These are phyloP conservation scores for Aspergillus olivimuriae DNA, from an alignment of 495 filamentous ascomycete genomes.

Conservation along the genomic window DNA sequence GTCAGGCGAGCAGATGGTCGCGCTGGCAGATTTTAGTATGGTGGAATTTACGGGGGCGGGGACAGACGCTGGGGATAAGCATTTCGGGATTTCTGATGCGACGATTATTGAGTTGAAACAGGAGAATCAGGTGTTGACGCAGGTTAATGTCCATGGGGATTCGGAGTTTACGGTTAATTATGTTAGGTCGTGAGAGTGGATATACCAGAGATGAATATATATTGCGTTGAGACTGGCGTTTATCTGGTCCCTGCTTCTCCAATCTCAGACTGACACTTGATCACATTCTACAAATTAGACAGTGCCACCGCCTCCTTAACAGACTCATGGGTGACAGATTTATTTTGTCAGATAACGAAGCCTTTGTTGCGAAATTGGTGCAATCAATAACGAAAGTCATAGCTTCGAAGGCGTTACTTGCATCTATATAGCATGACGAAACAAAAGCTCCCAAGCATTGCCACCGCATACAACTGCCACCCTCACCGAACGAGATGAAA, in stretches of 20 bases:
- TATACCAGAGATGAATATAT: background rate
- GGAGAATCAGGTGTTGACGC: slow-evolving; percentile 40
- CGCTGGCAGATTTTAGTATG: slow-evolving; percentile 47
- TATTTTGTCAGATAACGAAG: too few relatives aligned
- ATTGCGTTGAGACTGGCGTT: background rate
- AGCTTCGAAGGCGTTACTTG: too few relatives aligned
- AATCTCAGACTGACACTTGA: too few relatives aligned
- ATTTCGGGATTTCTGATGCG: slow-evolving; percentile 33
- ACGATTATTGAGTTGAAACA: slow-evolving; percentile 48
- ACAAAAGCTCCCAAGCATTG: too few relatives aligned
- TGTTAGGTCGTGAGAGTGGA: slow-evolving; percentile 1
- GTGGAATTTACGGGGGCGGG: slow-evolving; percentile 44
- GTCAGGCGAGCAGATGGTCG: slow-evolving; percentile 37
- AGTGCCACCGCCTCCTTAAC: background rate
- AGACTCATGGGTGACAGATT: too few relatives aligned
- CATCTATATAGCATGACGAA: too few relatives aligned
- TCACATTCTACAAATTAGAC: background rate
- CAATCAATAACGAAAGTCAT: too few relatives aligned
- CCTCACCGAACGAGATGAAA: too few relatives aligned
- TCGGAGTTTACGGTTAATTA: slow-evolving; percentile 30
- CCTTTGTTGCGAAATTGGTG: too few relatives aligned
- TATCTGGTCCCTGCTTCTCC: too few relatives aligned
- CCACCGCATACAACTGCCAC: too few relatives aligned
- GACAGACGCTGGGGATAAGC: slow-evolving; percentile 26
- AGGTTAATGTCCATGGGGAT: slow-evolving; percentile 34